Evolutionary conservation across 1,139 yeast species (phyloP).

Genomic region (Geotrichum macrosporum): DNA sequence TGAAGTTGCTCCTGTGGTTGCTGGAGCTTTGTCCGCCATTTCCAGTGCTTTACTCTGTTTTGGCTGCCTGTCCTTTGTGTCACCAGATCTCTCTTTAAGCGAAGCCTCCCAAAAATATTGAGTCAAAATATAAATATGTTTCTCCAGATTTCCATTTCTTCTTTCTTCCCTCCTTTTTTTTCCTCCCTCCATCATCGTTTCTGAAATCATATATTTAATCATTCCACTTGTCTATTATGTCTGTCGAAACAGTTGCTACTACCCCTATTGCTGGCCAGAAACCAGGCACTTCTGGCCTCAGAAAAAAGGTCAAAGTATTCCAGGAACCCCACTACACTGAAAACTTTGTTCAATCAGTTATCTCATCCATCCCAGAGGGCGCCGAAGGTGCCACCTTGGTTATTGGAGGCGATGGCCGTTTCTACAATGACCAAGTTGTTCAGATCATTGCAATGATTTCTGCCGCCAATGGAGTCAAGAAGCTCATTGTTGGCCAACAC

Average conservation of each 20-base stretch:
- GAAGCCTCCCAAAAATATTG: not conserved
- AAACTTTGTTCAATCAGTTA: conserved; percentile 83
- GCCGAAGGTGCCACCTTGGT: conserved; percentile 68
- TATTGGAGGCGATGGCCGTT: conserved; percentile 97
- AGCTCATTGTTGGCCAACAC: conserved; percentile 78
- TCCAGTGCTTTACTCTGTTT: too few species aligned
- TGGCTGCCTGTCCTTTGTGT: too few species aligned
- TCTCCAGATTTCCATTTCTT: not conserved
- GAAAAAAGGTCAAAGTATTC: conserved; percentile 86
- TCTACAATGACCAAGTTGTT: conserved; percentile 75
- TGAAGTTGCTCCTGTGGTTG: too few species aligned
- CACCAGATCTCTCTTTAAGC: not conserved
- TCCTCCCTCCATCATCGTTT: too few species aligned
- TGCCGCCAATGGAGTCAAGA: conserved; percentile 87
- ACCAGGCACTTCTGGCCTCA: conserved; percentile 96
- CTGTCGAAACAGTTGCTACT: conserved; percentile 44
- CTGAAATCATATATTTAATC: not conserved
- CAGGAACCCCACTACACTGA: conserved; percentile 81
- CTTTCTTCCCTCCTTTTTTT: not conserved
- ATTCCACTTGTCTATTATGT: conserved; percentile 4
- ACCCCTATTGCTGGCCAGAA: conserved; percentile 84
- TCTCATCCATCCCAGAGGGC: conserved; percentile 90
- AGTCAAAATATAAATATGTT: conserved; percentile 1
- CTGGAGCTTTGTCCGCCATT: too few species aligned
- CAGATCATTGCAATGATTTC: conserved; percentile 77